phyloP scores from a whole-genome alignment of 1,284 basidiomycete genomes.

The Rhodotorula glutinis region DNA sequence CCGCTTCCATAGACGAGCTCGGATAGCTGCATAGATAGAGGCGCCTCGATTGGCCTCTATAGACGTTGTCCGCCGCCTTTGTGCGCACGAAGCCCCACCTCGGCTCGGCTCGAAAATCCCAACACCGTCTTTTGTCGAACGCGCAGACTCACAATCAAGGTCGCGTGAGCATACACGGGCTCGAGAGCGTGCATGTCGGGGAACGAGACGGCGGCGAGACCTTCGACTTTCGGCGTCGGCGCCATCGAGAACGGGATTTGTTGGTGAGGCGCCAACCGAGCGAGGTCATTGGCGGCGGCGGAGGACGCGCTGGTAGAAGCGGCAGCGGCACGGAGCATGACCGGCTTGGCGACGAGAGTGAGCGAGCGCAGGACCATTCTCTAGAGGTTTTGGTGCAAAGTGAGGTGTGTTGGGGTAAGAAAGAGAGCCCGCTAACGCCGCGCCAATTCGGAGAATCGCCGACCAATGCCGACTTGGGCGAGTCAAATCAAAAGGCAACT shows the following conservation, averaged over 20 bases:
- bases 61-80: background rate
- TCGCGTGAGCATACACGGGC: background rate
- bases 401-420: background rate
- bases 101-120: no score
- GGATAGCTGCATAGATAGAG: no score
- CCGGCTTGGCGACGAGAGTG: background rate
- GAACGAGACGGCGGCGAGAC: conserved; percentile 16
- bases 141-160: conserved; percentile 14
- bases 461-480: background rate
- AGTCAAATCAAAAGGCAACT: background rate
- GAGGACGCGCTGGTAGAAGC: conserved; percentile 1
- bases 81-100: background rate
- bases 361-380: background rate
- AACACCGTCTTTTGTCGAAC: background rate
- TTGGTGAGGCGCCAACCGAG: conserved; percentile 2
- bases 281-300: background rate
- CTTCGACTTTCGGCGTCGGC: conserved; percentile 4
- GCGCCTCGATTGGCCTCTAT: no score
- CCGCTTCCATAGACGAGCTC: no score
- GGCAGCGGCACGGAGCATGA: background rate
- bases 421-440: background rate
- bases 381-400: background rate
- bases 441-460: no score
- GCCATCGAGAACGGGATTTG: background rate
- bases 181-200: conserved; percentile 16